Base-by-base conservation (phyloP, 2,329 filamentous ascomycete genomes). In the Fusarium torulosum region DNA sequence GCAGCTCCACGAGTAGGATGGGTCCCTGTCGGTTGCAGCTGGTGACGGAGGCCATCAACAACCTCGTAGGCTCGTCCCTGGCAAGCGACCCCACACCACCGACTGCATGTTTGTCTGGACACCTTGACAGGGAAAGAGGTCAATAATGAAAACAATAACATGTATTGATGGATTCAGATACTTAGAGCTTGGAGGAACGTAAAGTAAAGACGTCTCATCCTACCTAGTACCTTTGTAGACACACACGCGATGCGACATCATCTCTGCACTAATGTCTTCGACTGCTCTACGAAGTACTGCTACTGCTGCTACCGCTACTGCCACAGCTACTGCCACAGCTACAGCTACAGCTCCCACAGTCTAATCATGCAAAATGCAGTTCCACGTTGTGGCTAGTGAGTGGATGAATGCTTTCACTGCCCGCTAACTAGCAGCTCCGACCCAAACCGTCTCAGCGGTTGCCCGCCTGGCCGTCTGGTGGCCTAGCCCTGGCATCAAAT, bases 371-470 rank as follows among this genome's bases (percentile, higher is more conserved):
- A 3, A 29, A 37, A n/a, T 37, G n/a, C 35, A n/a, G 20, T 35
- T 38, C 31, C 11, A 19, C 21, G 23, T 37, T 37, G 52, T 54
- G 52, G 43, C 43, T 49, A 53, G 27, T 29, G 27, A 13, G 4
- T 29, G 27, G 43, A 50, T 23, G 31, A n/a, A n/a, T n/a, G n/a
- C 23, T 49, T 63, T 50, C 43, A 40, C 35, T 42, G 27, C 25
- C 8, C 25, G 8, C 25, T 25, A 25, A 9, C 38, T 35, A 45
- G 46, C 61, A 60, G 33, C 29, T 59, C 64, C 54, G 42, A 49
- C 60, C 59, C 65, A 65, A 67, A 50, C 59, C 53, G 54, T 66
- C 60, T 52, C 65, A 62, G 60, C 51, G 47, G 65, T 57, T 31
- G 55, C 60, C 29, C 53, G 46, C 42, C 46, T 67, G 63, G 33